Base-by-base conservation (phyloP, 1,284 basidiomycete species). In the Anthracocystis panici-leucophaei region DNA sequence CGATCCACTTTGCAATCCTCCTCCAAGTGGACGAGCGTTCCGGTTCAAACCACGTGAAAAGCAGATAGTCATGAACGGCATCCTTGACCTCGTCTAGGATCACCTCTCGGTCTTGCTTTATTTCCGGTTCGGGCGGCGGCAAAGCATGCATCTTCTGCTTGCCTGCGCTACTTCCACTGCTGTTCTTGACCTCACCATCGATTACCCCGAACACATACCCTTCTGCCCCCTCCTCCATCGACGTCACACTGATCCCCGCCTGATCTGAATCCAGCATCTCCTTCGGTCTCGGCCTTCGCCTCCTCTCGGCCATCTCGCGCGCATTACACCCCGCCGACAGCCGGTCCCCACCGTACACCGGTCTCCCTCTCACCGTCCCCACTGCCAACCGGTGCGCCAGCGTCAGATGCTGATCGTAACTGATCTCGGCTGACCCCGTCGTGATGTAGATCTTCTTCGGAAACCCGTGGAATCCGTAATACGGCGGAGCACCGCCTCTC, bases 31-130 rank as follows among this genome's bases (percentile, higher is more conserved):
- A 21, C 29, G 57, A 59, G 5, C 81, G 64, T 53, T 84, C 81
- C 0, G 81, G 81, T 53, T 82, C 81, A 38, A 76, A 82, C 81
- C 81, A 84, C 41, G 70, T 68, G 58, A 83, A 83, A 14, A 84
- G 58, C 45, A 80, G 66, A 52, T 76, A 84, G 21, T 83, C 79
- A 53, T 84, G 82, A 3, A 84, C 55, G 1, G 72, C 82, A 48
- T 81, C 81, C 35, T 66, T 67, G n/a, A 72, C 77, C 52, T 83
- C 81, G 57, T 84, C 81, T 2, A 84, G 59, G 4, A 77, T 50
- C 42, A 84, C 82, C 16, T 64, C 48, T 21, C 82, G 58, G 9
- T 78, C 74, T 31, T 82, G 68, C 42, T 27, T 64, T 29, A 33
- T 42, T n/a, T 40, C 21, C 10, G 61, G 57, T 16, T 73, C 64